Evolutionary conservation across 495 filamentous ascomycete species (phyloP).

Genomic region (Xylaria longipes): DNA sequence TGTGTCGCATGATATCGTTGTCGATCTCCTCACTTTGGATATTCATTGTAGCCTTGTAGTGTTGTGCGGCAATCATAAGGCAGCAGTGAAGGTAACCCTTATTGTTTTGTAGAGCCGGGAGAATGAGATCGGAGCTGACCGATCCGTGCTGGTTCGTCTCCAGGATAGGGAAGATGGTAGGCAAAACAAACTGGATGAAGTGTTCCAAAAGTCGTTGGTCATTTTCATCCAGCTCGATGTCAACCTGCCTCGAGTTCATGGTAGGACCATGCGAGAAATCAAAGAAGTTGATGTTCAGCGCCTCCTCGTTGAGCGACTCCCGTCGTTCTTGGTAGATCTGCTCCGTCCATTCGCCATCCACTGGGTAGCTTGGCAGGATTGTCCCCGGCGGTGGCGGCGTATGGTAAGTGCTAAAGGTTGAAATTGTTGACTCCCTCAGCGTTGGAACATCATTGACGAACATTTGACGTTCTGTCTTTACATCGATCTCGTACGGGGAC

Average conservation of each 20-base stretch:
- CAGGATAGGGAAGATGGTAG: slow-evolving; percentile 87
- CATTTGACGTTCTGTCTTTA: slow-evolving; percentile 93
- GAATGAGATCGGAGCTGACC: slow-evolving; percentile 76
- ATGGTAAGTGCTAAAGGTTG: slow-evolving; percentile 85
- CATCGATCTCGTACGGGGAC: slow-evolving; percentile 90
- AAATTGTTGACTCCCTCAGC: slow-evolving; percentile 79
- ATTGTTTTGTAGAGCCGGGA: slow-evolving; percentile 86
- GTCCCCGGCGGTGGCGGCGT: slow-evolving; percentile 72
- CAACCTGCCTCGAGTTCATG: slow-evolving; percentile 63
- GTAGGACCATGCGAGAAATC: slow-evolving; percentile 70
- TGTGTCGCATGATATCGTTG: slow-evolving; percentile 91
- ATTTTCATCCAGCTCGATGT: slow-evolving; percentile 86
- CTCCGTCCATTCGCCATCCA: slow-evolving; percentile 75
- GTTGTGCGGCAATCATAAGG: slow-evolving; percentile 92
- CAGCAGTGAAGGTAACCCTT: slow-evolving; percentile 95
- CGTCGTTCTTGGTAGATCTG: slow-evolving; percentile 72
- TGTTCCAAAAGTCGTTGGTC: slow-evolving; percentile 89
- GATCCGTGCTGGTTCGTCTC: slow-evolving; percentile 86
- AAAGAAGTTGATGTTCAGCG: slow-evolving; percentile 75
- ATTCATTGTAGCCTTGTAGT: slow-evolving; percentile 79
- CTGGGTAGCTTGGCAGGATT: slow-evolving; percentile 67
- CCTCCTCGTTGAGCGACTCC: slow-evolving; percentile 69
- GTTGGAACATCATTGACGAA: slow-evolving; percentile 90
- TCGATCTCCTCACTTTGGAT: slow-evolving; percentile 76
- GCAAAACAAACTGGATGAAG: slow-evolving; percentile 87